Evolutionary conservation across 257 asterid species (phyloP), one percentile per base, ranked within the genome.

Genomic region (Striga asiatica): DNA sequence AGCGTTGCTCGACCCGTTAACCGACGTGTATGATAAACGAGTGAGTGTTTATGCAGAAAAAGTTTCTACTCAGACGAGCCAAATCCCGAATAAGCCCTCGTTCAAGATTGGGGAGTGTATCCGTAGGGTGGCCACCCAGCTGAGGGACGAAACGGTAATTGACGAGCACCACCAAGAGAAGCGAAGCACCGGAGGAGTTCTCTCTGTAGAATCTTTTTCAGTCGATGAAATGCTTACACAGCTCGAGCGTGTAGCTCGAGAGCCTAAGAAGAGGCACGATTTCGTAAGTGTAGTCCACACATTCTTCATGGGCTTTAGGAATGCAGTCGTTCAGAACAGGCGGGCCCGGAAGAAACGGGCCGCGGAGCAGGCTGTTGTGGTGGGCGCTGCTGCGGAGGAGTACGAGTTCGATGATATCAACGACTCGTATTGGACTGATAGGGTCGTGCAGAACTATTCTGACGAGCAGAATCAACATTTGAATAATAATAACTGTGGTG

Each of bases 81-180:
- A 74, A 46, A 58, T 76, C 58, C 89, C 88, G 3, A 43, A 17
- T 32, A 87, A 77, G 65, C 88, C 95, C 35, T 84, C 94, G 42
- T 92, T 92, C 34, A 88, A 81, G 66, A 80, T 92, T 11, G 98
- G 98, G 11, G 98, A 92, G 54, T 85, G 98, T 65, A 92, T 92
- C 16, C 89, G 86, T 29, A 77, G 97, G 73, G 89, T 79, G 37
- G 98, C 98, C 47, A 82, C 82, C 80, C 94, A 87, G 66, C 69
- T 92, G 65, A 79, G 82, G 77, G 73, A 66, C 43, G 83, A 78
- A 49, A 54, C 49, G 18, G 76, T 43, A 16, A 38, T 51, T 42
- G 82, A 74, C 53, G 65, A 13, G 81, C 72, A 62, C 71, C 62
- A 21, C 34, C 68, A 11, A 79, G 83, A 72, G 48, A 66, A 66